Evolutionary conservation across 345 rosid genomes (phyloP).

Genomic region (Eucalyptus tenuipes): DNA sequence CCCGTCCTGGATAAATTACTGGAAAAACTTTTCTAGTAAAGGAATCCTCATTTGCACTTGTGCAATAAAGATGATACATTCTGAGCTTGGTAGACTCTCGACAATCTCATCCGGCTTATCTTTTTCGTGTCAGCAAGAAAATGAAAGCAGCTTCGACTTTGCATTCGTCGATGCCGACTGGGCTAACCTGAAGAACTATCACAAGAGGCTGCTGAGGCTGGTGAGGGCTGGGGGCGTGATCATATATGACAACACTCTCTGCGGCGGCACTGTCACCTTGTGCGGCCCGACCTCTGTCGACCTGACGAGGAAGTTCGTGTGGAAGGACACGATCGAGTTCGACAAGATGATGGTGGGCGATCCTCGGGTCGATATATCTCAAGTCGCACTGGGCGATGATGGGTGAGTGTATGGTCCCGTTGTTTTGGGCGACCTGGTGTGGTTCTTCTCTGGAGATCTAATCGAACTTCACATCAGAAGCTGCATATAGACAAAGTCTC

Average conservation of each 20-base stretch:
- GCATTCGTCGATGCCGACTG: constrained; percentile 40
- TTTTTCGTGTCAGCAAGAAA: neutral
- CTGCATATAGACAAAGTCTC: no score
- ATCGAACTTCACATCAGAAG: no score
- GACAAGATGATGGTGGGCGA: constrained; percentile 47
- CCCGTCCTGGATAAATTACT: neutral
- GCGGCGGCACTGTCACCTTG: constrained; percentile 25
- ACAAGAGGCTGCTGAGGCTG: constrained; percentile 21
- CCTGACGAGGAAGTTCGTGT: neutral
- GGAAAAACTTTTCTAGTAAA: neutral
- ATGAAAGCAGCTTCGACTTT: constrained; percentile 27
- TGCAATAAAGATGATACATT: neutral
- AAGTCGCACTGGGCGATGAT: constrained; percentile 3
- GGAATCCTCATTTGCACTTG: neutral
- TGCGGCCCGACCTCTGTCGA: neutral
- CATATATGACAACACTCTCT: constrained; percentile 25
- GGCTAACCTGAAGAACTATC: constrained; percentile 16
- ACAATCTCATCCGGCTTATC: neutral
- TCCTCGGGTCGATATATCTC: constrained; percentile 38
- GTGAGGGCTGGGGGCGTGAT: constrained; percentile 24
- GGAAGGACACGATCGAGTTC: constrained; percentile 10
- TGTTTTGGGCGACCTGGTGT: no score
- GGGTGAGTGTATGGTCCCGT: no score
- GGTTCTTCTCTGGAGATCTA: no score
- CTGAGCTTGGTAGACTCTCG: neutral